Percentiles rank a stretch among this genome's conserved stretches.
These are phyloP conservation scores for Rhodotorula kratochvilovae DNA, from an alignment of 768 basidiomycete species.

Conservation along the genomic window DNA sequence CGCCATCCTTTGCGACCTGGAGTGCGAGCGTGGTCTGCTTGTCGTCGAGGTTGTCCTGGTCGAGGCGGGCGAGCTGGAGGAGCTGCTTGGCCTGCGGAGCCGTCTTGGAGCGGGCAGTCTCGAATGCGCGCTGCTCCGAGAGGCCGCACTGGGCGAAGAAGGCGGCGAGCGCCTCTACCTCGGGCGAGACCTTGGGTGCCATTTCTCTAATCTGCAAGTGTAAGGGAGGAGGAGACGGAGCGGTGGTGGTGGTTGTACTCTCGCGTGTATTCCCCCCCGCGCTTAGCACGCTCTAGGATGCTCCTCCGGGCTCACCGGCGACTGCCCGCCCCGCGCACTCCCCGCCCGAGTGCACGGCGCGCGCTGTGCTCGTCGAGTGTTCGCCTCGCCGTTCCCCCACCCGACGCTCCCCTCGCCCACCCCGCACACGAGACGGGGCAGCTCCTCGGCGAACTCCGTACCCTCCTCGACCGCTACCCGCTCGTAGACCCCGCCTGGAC, in stretches of 20 bases:
- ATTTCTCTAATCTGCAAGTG: no score
- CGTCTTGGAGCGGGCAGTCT: constrained; percentile 27
- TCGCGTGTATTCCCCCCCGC: no score
- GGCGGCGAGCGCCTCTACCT: constrained; percentile 13
- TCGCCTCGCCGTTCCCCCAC: no score
- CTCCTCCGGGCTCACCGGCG: no score
- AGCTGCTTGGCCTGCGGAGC: constrained; percentile 5
- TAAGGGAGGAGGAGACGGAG: neutral
- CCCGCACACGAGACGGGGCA: neutral
- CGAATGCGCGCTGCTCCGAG: constrained; percentile 13
- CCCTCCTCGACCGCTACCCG: neutral
- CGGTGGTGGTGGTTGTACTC: no score
- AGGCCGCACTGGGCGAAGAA: constrained; percentile 31
- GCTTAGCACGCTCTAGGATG: no score
- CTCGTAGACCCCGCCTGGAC: constrained; percentile 11
- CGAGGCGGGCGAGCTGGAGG: constrained; percentile 10
- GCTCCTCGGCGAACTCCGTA: constrained; percentile 5
- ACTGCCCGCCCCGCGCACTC: neutral
- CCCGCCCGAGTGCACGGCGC: no score
- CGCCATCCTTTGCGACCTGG: constrained; percentile 52
- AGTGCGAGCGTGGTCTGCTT: constrained; percentile 28
- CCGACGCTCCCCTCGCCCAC: constrained; percentile 1
- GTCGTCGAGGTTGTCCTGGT: constrained; percentile 11
- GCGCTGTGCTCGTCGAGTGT: no score
- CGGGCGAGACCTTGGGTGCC: constrained; percentile 18